Base-by-base conservation (phyloP, 495 filamentous ascomycete species). In the Recurvomyces mirabilis region DNA sequence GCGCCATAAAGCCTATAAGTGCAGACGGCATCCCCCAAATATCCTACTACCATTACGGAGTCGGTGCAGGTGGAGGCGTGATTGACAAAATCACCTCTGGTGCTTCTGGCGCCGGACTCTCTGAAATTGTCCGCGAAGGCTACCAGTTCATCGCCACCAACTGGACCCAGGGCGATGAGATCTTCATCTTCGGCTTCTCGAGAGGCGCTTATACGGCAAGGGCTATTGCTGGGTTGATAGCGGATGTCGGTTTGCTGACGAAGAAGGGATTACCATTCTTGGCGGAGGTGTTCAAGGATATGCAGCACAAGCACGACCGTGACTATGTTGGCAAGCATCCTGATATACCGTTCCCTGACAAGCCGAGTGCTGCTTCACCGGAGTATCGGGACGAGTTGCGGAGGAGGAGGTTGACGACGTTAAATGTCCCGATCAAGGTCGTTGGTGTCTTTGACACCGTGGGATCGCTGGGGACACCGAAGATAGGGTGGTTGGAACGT, bases 121-220 rank as follows among this genome's bases (percentile, higher is more conserved):
- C 41, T 9, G 61, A 79, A 60, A 74, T 81, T 51, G 73, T 86
- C 34, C 67, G 77, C 18, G 75, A 78, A 52, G 74, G 70, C 0
- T 86, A 86, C 56, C 67, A 71, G 5, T 84, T 82, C 52, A 56
- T 84, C 13, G 70, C 71, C 18, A 73, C 74, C 32, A 86, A 86
- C 62, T 83, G 76, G 49, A 60, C 69, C 22, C 69, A 73, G 17
- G 73, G 75, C 10, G 81, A 84, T 53, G 78, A 84, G 49, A 82
- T 84, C 32, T 67, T 83, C 41, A 65, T 86, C 19, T 47, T 83
- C 19, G 81, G 81, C 7, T 86, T 84, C 62, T 83, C 79, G 20
- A 69, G 81, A 2, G 79, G 81, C 7, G 79, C 80, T n/a, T 86
- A 78, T 52, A 84, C 80, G 0, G 79, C 77, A 1, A 68, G 81